These are phyloP conservation scores for Coemansia sp. DNA, from an alignment of 192 early-diverging fungal genomes.

Conservation along the genomic window DNA sequence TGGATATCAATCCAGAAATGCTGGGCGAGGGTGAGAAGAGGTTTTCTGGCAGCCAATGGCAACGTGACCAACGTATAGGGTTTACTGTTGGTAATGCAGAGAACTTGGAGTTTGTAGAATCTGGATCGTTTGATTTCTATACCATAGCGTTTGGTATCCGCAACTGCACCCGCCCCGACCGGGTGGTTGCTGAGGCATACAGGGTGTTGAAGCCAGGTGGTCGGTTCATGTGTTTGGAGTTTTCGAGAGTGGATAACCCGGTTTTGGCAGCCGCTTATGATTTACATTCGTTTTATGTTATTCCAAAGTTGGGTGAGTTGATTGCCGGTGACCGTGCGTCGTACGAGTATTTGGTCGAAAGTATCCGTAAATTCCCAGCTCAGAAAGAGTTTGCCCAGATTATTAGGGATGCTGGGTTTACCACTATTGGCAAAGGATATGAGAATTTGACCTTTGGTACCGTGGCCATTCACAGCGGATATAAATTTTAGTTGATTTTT, in stretches of 20 bases:
- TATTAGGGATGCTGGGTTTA: constrained; percentile 90
- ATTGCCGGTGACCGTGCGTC: constrained; percentile 88
- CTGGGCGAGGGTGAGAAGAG: constrained; percentile 83
- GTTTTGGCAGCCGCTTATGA: constrained; percentile 85
- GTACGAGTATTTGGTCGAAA: constrained; percentile 98
- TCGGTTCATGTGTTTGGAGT: constrained; percentile 95
- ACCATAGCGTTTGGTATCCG: constrained; percentile 98
- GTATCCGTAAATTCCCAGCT: constrained; percentile 89
- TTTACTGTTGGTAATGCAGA: constrained; percentile 93
- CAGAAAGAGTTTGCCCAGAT: constrained; percentile 90
- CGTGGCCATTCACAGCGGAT: constrained; percentile 93
- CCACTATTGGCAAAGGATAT: constrained; percentile 82
- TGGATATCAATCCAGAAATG: constrained; percentile 98
- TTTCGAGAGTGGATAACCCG: constrained; percentile 86
- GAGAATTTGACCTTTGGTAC: constrained; percentile 98
- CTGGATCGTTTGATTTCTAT: constrained; percentile 85
- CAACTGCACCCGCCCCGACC: constrained; percentile 93
- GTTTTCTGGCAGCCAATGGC: constrained; percentile 55
- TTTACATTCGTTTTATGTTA: constrained; percentile 91
- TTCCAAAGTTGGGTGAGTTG: constrained; percentile 83
- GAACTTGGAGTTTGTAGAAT: constrained; percentile 70
- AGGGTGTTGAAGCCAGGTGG: constrained; percentile 95
- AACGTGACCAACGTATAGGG: constrained; percentile 60
- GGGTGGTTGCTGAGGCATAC: constrained; percentile 85
- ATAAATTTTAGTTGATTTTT: constrained; percentile 69